Conservation (phyloP, 805 yeast species). For the Yamadazyma scolyti region DNA sequence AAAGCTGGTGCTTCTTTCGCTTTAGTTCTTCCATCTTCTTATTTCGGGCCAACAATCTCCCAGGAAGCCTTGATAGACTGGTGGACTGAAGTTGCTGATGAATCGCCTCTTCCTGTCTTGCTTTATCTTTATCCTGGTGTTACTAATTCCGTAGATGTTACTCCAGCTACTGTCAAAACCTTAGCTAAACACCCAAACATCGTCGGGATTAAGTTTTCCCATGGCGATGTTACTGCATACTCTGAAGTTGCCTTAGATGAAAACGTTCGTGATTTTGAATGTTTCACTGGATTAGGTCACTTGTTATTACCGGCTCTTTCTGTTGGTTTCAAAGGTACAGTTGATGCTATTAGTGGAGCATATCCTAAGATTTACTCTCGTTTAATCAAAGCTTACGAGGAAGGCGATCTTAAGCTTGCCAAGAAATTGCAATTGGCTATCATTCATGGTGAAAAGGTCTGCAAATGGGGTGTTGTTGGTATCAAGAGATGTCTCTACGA, state of each 20-base stretch:
- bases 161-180: slow-evolving; percentile 34
- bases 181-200: slow-evolving; percentile 45
- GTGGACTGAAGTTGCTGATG: slow-evolving; percentile 42
- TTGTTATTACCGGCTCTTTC: slow-evolving; percentile 44
- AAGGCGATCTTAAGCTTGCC: slow-evolving; percentile 41
- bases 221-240: slow-evolving; percentile 48
- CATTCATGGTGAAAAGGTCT: slow-evolving; percentile 46
- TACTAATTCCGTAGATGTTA: slow-evolving; percentile 36
- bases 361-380: slow-evolving; percentile 48
- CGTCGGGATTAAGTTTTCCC: slow-evolving; percentile 51
- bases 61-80: slow-evolving; percentile 47
- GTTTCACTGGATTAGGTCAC: slow-evolving; percentile 52
- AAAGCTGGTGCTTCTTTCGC: slow-evolving; percentile 38
- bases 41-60: slow-evolving; percentile 43
- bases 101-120: slow-evolving; percentile 39
- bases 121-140: slow-evolving; percentile 51
- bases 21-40: slow-evolving; percentile 42
- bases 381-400: slow-evolving; percentile 33
- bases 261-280: slow-evolving; percentile 38
- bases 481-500: slow-evolving; percentile 39
- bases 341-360: slow-evolving; percentile 52
- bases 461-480: slow-evolving; percentile 42
- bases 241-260: slow-evolving; percentile 42
- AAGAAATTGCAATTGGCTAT: slow-evolving; percentile 37
- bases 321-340: slow-evolving; percentile 48